Base-by-base conservation (phyloP, 139 green algal genomes). In the Chlamydomonas sp. region DNA sequence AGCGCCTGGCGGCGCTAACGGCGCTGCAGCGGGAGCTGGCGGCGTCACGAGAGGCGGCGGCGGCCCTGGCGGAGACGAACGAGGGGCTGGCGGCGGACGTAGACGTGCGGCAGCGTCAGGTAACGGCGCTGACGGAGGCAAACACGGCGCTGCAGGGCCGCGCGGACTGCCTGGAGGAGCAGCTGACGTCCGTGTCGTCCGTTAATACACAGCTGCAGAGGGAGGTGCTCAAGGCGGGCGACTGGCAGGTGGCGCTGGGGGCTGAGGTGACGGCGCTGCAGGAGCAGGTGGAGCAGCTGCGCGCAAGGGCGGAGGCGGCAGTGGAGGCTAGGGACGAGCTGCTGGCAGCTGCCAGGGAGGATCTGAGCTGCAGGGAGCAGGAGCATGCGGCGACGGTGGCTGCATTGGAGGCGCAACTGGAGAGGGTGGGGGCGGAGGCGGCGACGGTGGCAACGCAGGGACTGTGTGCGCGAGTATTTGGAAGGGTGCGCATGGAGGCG, bases 211-310 rank as follows among this genome's bases (percentile, higher is more conserved):
- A 58, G 1, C 69, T 85, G 68, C 80, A 85, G 60, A 59, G 57
- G 1, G 80, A 85, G 80, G 67, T 85, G 80, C 68, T 85, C 16
- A 57, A 77, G 7, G 49, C 67, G 67, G 80, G 80, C 5, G 80
- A 18, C 0, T 58, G 80, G 15, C 80, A 85, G n/a, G 66, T 17
- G 57, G 80, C 67, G 58, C 58, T 85, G 80, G 68, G 3, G 68
- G 64, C 68, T 57, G 66, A 77, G 31, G 58, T 67, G 7, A 62
- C 49, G 67, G 58, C 74, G 66, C 80, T 85, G 80, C 80, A 67
- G 57, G 57, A 58, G 16, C 57, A 85, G 80, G 67, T 84, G 31
- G 15, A 60, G 60, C 61, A 63, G n/a, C 63, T 64, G 49, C 63
- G n/a, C 9, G 59, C 69, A 18, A 3, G 69, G 17, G 7, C 17